Evolutionary conservation across 169 alveolate species (phyloP), one percentile per base, ranked within the genome.

Genomic region (Plasmodium inui): DNA sequence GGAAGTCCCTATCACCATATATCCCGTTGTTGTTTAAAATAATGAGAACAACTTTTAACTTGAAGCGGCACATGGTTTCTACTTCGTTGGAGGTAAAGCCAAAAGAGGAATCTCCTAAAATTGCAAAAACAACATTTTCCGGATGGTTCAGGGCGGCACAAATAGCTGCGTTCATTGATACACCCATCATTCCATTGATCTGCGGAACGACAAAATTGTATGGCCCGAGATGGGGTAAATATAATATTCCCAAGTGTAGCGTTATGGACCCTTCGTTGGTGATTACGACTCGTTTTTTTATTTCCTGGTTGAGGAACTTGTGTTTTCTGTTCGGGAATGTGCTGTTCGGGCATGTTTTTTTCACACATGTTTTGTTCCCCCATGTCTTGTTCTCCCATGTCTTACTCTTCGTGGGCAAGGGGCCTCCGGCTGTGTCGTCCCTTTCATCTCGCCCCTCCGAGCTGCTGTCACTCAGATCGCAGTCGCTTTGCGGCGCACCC

Each of bases 61-160:
- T 76, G 26, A 79, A 80, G 39, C 94, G 41, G 30, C 94, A 88
- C 1, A 88, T 88, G 10, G 94, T 88, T 67, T 88, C 94, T 14
- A 88, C 39, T 88, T 88, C 94, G 73, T 88, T 88, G n/a, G 90
- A 88, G 10, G 94, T 57, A 41, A 88, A 88, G 7, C 94, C 94
- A 88, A 88, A 88, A 7, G 94, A 88, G 17, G 94, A 88, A 88
- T 88, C 94, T 44, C 94, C 94, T 41, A 88, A 88, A 57, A 88
- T 88, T 28, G 90, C 80, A 53, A 88, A 88, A 22, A 57, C 57
- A 7, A 88, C 32, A 67, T 78, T 79, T 32, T 55, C 72, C 22
- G 74, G 82, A 79, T 88, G 30, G 22, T 88, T 57, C 50, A 88
- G 67, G 17, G 94, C 81, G 17, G 90, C 88, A 57, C 78, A 32